Evolutionary conservation across 306 rosid species (phyloP).

Genomic region (Casuarina equisetifolia): DNA sequence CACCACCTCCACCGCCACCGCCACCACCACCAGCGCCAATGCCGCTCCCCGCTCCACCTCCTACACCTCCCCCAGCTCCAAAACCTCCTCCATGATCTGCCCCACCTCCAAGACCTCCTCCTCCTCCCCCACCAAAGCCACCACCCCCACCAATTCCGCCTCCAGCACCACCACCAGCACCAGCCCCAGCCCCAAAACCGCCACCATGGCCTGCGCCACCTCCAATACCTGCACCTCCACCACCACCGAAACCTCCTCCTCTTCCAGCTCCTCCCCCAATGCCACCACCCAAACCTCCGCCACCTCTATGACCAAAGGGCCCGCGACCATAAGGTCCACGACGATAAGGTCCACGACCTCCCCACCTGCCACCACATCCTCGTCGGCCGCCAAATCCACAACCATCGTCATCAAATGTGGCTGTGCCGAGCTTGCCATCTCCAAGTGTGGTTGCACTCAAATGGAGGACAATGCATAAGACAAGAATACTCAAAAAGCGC

Average conservation of each 20-base stretch:
- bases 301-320: conserved; percentile 19
- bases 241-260: conserved; percentile 15
- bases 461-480: conserved; percentile 55
- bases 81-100: conserved; percentile 14
- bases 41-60: conserved; percentile 10
- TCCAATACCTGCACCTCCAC: conserved; percentile 13
- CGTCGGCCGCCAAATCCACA: conserved; percentile 58
- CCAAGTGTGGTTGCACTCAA: conserved; percentile 45
- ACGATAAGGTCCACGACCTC: conserved; percentile 39
- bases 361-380: conserved; percentile 43
- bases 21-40: conserved; percentile 34
- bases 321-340: conserved; percentile 23
- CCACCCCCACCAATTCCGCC: conserved; percentile 15
- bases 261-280: conserved; percentile 9
- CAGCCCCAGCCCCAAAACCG: not conserved
- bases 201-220: conserved; percentile 2
- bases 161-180: conserved; percentile 17
- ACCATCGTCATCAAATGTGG: conserved; percentile 43
- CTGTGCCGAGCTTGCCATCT: conserved; percentile 50
- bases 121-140: conserved; percentile 14
- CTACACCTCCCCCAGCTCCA: conserved; percentile 24
- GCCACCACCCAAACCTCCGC: conserved; percentile 12
- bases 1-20: conserved; percentile 21
- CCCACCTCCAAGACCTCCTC: conserved; percentile 22
- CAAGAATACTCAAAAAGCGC: conserved; percentile 40